Evolutionary conservation across 805 yeast genomes (phyloP).

Genomic region (Allodekkera sacchari): DNA sequence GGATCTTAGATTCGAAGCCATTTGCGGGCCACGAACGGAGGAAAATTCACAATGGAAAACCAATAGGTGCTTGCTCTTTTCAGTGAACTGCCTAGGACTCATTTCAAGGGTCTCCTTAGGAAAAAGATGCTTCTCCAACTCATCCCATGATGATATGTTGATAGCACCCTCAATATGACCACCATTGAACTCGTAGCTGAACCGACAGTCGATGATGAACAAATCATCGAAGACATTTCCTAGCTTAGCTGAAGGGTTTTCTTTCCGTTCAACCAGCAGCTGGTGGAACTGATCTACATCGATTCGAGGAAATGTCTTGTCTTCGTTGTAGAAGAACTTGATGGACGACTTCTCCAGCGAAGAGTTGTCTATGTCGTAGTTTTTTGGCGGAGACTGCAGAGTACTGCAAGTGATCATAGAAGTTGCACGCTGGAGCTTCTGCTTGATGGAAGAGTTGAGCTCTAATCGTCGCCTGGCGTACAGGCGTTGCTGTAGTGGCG

Average conservation of each 20-base stretch:
- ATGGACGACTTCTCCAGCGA: constrained; percentile 25
- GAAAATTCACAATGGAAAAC: constrained; percentile 95
- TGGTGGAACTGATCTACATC: constrained; percentile 47
- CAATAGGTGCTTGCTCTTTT: constrained; percentile 36
- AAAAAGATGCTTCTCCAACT: constrained; percentile 52
- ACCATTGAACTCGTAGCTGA: constrained; percentile 84
- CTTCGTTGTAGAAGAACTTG: constrained; percentile 34
- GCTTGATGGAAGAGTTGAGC: constrained; percentile 10
- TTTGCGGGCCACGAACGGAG: constrained; percentile 85
- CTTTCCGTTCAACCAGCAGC: constrained; percentile 32
- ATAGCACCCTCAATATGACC: constrained; percentile 86
- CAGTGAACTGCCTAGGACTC: constrained; percentile 18
- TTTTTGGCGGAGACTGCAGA: background rate
- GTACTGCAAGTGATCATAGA: constrained; percentile 7
- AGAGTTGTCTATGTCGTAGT: constrained; percentile 11
- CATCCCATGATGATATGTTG: constrained; percentile 64
- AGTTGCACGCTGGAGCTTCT: constrained; percentile 20
- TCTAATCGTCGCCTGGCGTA: constrained; percentile 11
- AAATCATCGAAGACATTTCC: constrained; percentile 44
- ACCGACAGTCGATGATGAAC: constrained; percentile 77
- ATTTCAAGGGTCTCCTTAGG: constrained; percentile 11
- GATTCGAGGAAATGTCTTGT: constrained; percentile 67
- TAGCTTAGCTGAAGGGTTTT: constrained; percentile 25
- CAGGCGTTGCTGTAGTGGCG: constrained; percentile 29
- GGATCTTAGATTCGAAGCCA: constrained; percentile 81